These are phyloP conservation scores for Ceratopteris richardii DNA, from an alignment of 75 land plant genomes.

Conservation along the genomic window DNA sequence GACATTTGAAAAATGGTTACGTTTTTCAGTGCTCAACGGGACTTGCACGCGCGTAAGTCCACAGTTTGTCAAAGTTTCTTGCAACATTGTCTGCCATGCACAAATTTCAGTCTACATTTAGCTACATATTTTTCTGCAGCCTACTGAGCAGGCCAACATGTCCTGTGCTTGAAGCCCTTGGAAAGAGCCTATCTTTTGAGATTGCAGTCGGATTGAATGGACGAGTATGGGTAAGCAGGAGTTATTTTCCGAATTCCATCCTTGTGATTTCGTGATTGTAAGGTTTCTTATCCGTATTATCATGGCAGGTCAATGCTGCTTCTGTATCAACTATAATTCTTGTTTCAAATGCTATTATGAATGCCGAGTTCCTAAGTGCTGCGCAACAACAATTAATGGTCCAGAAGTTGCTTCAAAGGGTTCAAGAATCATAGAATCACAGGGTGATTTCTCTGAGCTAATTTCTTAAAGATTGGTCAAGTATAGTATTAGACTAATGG, in stretches of 20 bases:
- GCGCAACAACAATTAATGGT: slow-evolving; percentile 83
- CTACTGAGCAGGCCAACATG: slow-evolving; percentile 73
- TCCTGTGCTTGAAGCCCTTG: slow-evolving; percentile 87
- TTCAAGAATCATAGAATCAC: too few species aligned
- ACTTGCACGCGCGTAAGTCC: slow-evolving; percentile 50
- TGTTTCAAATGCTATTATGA: slow-evolving; percentile 73
- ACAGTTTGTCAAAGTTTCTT: neutral
- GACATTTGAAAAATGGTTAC: slow-evolving; percentile 78
- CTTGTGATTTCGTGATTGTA: too few species aligned
- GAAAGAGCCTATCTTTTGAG: slow-evolving; percentile 79
- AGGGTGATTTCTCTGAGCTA: too few species aligned
- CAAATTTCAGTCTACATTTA: neutral
- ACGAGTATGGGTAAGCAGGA: slow-evolving; percentile 87
- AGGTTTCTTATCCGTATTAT: too few species aligned
- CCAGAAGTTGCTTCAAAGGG: slow-evolving; percentile 58
- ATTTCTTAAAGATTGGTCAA: too few species aligned
- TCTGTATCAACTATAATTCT: slow-evolving; percentile 50
- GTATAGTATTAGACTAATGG: too few species aligned
- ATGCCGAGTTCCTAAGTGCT: slow-evolving; percentile 54
- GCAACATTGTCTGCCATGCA: neutral
- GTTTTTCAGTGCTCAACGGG: slow-evolving; percentile 92
- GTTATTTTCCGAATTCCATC: too few species aligned
- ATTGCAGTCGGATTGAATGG: slow-evolving; percentile 92
- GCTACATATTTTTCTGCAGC: slow-evolving; percentile 26
- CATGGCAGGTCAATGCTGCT: slow-evolving; percentile 73